phyloP scores from a whole-genome alignment of 345 rosid genomes.

The Hibiscus trionum region DNA sequence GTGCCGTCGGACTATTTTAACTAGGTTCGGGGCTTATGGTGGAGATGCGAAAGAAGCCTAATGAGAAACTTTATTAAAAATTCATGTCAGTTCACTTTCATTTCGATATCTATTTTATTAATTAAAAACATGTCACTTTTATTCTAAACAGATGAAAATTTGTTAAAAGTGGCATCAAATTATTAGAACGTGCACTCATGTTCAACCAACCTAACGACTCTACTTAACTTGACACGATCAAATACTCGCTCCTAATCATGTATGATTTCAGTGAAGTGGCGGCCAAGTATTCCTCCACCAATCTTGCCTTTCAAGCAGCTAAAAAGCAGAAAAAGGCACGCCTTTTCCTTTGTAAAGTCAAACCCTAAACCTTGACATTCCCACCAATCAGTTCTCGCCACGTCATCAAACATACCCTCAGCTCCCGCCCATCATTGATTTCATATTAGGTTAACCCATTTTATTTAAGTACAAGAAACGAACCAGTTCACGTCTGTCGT shows the following conservation, averaged over 20 bases:
- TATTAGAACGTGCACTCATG: not conserved
- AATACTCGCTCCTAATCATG: not conserved
- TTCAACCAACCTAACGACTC: not conserved
- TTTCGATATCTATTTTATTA: not conserved
- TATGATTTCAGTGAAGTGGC: not conserved
- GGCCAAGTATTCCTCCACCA: not conserved
- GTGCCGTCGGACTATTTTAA: too few species aligned
- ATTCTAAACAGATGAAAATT: not conserved
- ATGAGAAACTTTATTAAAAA: too few species aligned
- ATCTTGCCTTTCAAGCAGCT: conserved; percentile 1
- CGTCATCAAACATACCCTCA: not conserved
- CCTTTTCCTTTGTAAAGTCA: not conserved
- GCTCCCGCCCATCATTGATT: not conserved
- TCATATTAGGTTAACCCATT: not conserved
- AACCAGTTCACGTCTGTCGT: conserved; percentile 1
- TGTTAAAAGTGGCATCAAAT: not conserved
- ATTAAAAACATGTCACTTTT: too few species aligned
- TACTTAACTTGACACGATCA: too few species aligned
- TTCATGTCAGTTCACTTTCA: not conserved
- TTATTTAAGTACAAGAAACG: conserved; percentile 17
- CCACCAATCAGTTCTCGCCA: not conserved
- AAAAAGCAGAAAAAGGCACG: not conserved
- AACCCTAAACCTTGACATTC: not conserved
- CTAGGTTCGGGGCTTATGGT: too few species aligned
- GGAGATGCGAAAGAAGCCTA: too few species aligned